Evolutionary conservation across 2,329 filamentous ascomycete species (phyloP), one percentile per base, ranked within the genome.

Genomic region (Alternaria sp.): DNA sequence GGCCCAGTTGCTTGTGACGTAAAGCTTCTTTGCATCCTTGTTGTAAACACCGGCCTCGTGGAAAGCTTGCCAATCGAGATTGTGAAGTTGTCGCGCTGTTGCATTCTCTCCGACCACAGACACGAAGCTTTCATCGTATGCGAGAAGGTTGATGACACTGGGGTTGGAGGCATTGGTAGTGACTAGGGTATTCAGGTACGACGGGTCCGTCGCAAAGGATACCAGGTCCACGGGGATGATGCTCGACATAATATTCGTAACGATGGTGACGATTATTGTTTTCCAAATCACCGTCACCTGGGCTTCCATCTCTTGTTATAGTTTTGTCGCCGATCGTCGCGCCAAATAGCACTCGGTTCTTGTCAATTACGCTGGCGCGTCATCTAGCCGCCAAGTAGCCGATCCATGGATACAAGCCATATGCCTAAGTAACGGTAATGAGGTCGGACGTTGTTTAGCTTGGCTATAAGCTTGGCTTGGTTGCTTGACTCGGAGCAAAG

Each of bases 1-100:
- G 7, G 64, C 62, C 64, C 69, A 77, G 62, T 81, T 82, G 59
- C 75, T 78, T 3, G 80, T 81, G 18, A 82, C 75, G 64, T 81
- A 82, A 7, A 82, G 57, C 22, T 75, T 77, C 61, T 81, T 78
- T 5, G 74, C 74, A 12, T 67, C 63, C 38, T 70, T 64, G 63
- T 74, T 74, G 65, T 75, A 77, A 8, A 74, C 70, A 7, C 76
- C 76, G 24, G 71, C 73, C 64, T 82, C 81, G 65, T 83, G 81
- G 62, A 79, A 79, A 6, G 75, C 73, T 32, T 77, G 57, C 59
- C 63, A 74, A 26, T 70, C 64, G 2, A 74, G 64, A 20, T 70
- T 65, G 57, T 76, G 70, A 7, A 79, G 42, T 52, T 71, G 70
- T n/a, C 76, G 70, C 3, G 76, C 69, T 22, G 70, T 76, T 12